These are phyloP conservation scores for Apocynum venetum DNA, from an alignment of 257 asterid genomes.

Conservation along the genomic window DNA sequence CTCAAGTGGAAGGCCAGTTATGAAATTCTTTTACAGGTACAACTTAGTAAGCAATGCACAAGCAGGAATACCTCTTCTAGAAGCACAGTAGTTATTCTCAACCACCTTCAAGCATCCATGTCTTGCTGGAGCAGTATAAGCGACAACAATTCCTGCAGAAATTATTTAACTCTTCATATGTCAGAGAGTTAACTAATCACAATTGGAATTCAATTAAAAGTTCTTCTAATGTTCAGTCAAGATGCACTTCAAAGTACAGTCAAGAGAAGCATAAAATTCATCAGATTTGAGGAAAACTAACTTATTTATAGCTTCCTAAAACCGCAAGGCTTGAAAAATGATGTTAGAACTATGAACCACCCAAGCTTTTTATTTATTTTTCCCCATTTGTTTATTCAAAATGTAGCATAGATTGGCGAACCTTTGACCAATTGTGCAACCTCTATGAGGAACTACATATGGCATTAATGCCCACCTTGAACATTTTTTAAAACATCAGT, in stretches of 20 bases:
- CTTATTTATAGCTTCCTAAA: not conserved
- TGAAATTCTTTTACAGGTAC: not conserved
- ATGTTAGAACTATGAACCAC: not conserved
- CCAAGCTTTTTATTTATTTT: not conserved
- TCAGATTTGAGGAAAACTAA: not conserved
- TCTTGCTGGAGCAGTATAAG: constrained; percentile 63
- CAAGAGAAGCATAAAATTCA: not conserved
- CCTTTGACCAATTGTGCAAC: not conserved
- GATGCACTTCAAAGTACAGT: not conserved
- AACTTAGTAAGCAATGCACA: constrained; percentile 2
- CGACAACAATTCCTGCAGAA: constrained; percentile 70
- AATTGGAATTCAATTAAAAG: not conserved
- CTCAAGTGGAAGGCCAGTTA: not conserved
- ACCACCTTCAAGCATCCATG: constrained; percentile 95
- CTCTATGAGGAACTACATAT: not conserved
- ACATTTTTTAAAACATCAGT: not conserved
- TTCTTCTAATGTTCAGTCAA: not conserved
- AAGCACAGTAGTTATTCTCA: constrained; percentile 84
- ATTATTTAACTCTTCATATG: not conserved
- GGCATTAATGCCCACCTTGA: not conserved
- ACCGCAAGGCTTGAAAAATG: not conserved
- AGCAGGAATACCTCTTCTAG: constrained; percentile 67
- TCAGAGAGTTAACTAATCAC: not conserved
- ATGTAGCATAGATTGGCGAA: not conserved
- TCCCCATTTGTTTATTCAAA: not conserved